Base-by-base conservation (phyloP, 179 eudicot species). In the Spinacia oleracea region DNA sequence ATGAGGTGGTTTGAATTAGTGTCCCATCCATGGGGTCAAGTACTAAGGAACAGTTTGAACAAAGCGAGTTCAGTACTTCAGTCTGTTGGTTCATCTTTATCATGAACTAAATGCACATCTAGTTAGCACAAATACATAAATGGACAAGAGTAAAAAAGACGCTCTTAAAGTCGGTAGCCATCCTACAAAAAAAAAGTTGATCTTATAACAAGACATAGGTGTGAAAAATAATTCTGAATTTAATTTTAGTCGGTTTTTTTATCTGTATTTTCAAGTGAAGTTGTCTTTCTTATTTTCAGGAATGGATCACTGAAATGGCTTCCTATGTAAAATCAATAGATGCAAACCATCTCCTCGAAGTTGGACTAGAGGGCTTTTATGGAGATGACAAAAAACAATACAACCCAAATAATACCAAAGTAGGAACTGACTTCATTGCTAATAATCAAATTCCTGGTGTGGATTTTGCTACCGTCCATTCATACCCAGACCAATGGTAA, bases 401-500 rank as follows among this genome's bases (percentile, higher is more conserved):
- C 70, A 89, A 89, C 77, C 89, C 89, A 31, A 71, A 74, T 2
- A 25, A 5, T 32, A 68, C n/a, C 70, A 79, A 78, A 78, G 71
- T 73, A 21, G 97, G 94, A 69, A 89, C 94, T 9, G 90, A 92
- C 73, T 92, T 92, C 56, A 88, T 90, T 45, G 82, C 88, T 40
- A 89, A 92, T 46, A 87, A 90, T 80, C 88, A 71, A 18, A 73
- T 89, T 21, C 77, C 85, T 9, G 85, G 67, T 5, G 78, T 92
- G 5, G 94, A 92, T 84, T 90, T 92, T 68, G 90, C 94, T 16
- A 87, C 97, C 0, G 86, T 90, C 80, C 92, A 90, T 77, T 73
- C 87, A 0, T 92, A 90, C 62, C 97, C 97, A 16, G 92, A 92
- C 62, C 86, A 79, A 64, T 92, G 97, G 97, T 92, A 81, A 72